phyloP scores from a whole-genome alignment of 768 basidiomycete species.

The Collybiopsis confluens region DNA sequence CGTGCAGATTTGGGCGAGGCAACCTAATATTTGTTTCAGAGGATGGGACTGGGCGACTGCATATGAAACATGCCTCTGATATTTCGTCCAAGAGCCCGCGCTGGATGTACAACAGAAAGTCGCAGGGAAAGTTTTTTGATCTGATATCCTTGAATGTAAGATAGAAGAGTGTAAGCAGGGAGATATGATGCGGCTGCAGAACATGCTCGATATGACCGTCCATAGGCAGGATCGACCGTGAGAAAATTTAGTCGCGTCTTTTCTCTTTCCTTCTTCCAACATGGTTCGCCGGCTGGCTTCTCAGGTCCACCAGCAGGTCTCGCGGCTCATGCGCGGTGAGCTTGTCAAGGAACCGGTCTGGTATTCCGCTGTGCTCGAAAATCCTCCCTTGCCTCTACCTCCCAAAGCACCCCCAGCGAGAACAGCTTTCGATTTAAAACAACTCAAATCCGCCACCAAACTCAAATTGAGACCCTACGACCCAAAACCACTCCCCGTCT shows the following conservation, averaged over 20 bases:
- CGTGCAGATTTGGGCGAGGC: constrained; percentile 53
- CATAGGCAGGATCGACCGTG: neutral
- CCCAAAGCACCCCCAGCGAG: constrained; percentile 64
- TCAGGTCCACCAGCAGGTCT: constrained; percentile 86
- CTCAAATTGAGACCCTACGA: constrained; percentile 33
- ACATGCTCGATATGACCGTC: constrained; percentile 52
- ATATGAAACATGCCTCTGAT: constrained; percentile 49
- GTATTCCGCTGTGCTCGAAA: constrained; percentile 79
- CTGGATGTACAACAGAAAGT: constrained; percentile 59
- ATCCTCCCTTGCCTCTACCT: constrained; percentile 87
- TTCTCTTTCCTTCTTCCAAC: neutral
- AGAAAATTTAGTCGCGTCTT: neutral
- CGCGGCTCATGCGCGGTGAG: constrained; percentile 69
- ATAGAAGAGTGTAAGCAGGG: constrained; percentile 58
- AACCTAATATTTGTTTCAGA: constrained; percentile 46
- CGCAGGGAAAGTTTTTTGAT: constrained; percentile 46
- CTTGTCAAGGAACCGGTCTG: constrained; percentile 68
- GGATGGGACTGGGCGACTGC: neutral
- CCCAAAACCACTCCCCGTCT: constrained; percentile 53
- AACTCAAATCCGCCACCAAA: constrained; percentile 13
- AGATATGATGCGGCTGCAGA: constrained; percentile 74
- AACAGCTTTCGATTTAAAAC: constrained; percentile 47
- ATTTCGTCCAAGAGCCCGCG: constrained; percentile 68
- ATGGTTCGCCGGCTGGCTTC: constrained; percentile 82
- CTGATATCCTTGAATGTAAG: constrained; percentile 59